Base-by-base conservation (phyloP, 2,329 filamentous ascomycete species). In the Nakataea oryzae region DNA sequence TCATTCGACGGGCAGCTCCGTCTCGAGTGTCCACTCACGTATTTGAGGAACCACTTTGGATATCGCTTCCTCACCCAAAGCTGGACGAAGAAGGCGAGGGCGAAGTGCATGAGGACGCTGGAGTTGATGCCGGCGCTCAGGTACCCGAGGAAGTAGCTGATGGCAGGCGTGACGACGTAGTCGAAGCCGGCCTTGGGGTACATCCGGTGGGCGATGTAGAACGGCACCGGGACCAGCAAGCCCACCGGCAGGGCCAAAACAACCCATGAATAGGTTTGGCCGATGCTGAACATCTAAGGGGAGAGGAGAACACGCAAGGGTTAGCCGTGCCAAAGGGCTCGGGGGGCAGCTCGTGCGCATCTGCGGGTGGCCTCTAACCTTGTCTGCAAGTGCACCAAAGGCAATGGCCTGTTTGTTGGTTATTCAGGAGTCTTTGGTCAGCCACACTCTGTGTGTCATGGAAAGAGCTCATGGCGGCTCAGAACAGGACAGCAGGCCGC, bases 21-120 rank as follows among this genome's bases (percentile, higher is more conserved):
- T 9, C 1, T 21, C 3, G 26, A 30, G 11, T 0, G 26, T 32
- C 21, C 4, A 28, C 29, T 29, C 29, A 59, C 58, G 63, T 76
- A 78, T 61, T 75, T 71, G 55, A 75, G 72, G 65, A 76, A 78
- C 54, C 74, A 68, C 11, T 68, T 58, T 0, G 76, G 73, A 9
- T 69, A 66, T 30, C 70, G 70, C 55, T 71, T 70, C 24, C 74
- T 67, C n/a, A 76, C 66, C 60, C 70, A 77, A 47, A 68, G 70
- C 61, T 77, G 73, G 12, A 65, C 62, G n/a, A 64, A 63, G 61
- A 71, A 70, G 13, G 67, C 70, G 28, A 72, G 62, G 1, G 61
- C 62, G 50, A 72, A 71, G 62, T 66, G 69, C 8, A 64, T 65
- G 58, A 69, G 62, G 13, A 74, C 66, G 50, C 69, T 70, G 24